These are phyloP conservation scores for Priceomyces melissophilus DNA, from an alignment of 805 yeast species.

Conservation along the genomic window DNA sequence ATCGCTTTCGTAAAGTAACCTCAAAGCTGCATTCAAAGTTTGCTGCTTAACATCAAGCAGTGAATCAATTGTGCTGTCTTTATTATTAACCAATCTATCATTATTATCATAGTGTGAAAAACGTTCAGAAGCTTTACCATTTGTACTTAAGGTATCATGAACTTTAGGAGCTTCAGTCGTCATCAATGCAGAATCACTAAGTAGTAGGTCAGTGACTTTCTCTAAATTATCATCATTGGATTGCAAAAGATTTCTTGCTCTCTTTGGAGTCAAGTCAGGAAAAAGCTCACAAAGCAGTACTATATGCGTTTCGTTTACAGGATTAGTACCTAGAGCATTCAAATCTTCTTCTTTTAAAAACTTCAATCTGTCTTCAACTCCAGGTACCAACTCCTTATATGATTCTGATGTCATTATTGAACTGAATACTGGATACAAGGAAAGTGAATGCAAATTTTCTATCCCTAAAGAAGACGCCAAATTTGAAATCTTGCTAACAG, in stretches of 20 bases:
- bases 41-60: constrained; percentile 49
- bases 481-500: constrained; percentile 40
- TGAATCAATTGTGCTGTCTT: constrained; percentile 11
- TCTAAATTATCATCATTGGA: constrained; percentile 54
- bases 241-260: constrained; percentile 48
- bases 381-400: constrained; percentile 48
- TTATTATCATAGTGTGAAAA: constrained; percentile 22
- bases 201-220: constrained; percentile 49
- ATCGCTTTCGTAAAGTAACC: constrained; percentile 65
- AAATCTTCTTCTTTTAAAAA: constrained; percentile 31
- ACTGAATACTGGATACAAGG: constrained; percentile 52
- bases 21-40: constrained; percentile 57
- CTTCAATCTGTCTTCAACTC: constrained; percentile 48
- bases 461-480: constrained; percentile 46
- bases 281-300: constrained; percentile 53
- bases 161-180: constrained; percentile 17
- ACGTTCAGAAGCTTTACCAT: constrained; percentile 19
- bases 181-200: constrained; percentile 57
- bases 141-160: background rate
- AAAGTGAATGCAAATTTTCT: constrained; percentile 38
- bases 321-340: constrained; percentile 5
- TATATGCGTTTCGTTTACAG: constrained; percentile 33
- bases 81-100: constrained; percentile 32
- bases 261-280: constrained; percentile 53
- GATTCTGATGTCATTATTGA: constrained; percentile 49